Evolutionary conservation across 2,329 filamentous ascomycete genomes (phyloP).

Genomic region (Thermoascus crustaceus): DNA sequence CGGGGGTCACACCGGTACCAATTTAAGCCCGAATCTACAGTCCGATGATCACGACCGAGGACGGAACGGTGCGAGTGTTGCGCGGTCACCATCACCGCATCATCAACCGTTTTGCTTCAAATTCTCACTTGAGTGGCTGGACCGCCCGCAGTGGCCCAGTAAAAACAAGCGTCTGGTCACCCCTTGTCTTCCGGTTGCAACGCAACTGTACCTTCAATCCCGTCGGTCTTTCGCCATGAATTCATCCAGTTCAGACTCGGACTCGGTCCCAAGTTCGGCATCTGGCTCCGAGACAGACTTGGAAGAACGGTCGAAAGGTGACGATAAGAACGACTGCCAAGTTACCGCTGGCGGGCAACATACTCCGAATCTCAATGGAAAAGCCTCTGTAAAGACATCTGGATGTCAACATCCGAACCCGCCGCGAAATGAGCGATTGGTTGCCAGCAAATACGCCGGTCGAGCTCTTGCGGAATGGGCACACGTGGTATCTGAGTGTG

Average conservation of each 20-base stretch:
- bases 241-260: slow-evolving; percentile 17
- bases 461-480: slow-evolving; percentile 58
- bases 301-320: slow-evolving; percentile 11
- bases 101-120: slow-evolving; percentile 56
- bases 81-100: slow-evolving; percentile 36
- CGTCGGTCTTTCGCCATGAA: slow-evolving; percentile 17
- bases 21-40: slow-evolving; percentile 16
- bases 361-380: slow-evolving; percentile 5
- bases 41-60: slow-evolving; percentile 20
- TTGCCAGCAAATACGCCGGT: slow-evolving; percentile 50
- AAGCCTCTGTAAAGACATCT: slow-evolving; percentile 1
- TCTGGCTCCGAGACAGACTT: slow-evolving; percentile 12
- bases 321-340: slow-evolving; percentile 9
- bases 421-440: slow-evolving; percentile 21
- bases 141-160: slow-evolving; percentile 43
- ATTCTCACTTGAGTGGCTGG: slow-evolving; percentile 60
- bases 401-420: no score
- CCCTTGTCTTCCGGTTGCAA: slow-evolving; percentile 49
- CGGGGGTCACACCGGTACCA: slow-evolving; percentile 2
- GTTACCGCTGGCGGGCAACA: slow-evolving; percentile 9
- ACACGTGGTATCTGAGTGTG: slow-evolving; percentile 53
- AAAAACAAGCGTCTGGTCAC: slow-evolving; percentile 47
- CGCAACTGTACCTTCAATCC: slow-evolving; percentile 46
- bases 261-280: slow-evolving; percentile 13
- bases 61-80: slow-evolving; percentile 17